Percentiles rank a stretch among this genome's conserved stretches.
Conservation (phyloP, 345 rosid genomes). For the Stellera chamaejasme region DNA sequence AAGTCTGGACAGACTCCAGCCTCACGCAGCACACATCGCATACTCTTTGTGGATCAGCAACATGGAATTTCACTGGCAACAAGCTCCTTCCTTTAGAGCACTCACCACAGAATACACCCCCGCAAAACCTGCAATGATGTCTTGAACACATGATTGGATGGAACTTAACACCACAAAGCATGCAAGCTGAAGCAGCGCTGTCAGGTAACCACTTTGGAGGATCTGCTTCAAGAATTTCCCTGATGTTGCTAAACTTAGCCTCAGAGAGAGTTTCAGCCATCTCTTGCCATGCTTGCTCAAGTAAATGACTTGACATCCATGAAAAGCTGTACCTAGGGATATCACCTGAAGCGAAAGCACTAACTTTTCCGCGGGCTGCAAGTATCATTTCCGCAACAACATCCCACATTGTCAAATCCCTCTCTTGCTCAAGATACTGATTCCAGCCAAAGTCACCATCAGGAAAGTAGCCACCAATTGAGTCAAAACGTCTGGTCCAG, state of each 20-base stretch:
- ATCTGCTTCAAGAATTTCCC: slow-evolving; percentile 74
- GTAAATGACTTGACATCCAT: slow-evolving; percentile 54
- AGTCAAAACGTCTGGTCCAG: slow-evolving; percentile 50
- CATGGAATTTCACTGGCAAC: slow-evolving; percentile 63
- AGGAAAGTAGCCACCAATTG: slow-evolving; percentile 81
- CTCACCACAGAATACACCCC: slow-evolving; percentile 77
- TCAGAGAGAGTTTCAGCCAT: slow-evolving; percentile 87
- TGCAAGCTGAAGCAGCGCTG: slow-evolving; percentile 84
- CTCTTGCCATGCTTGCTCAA: slow-evolving; percentile 96
- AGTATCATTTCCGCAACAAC: slow-evolving; percentile 75
- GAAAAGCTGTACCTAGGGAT: slow-evolving; percentile 38
- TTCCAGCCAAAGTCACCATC: slow-evolving; percentile 90
- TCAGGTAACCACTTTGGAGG: slow-evolving; percentile 91
- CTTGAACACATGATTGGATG: slow-evolving; percentile 94
- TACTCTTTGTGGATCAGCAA: slow-evolving; percentile 70
- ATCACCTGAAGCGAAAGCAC: slow-evolving; percentile 59
- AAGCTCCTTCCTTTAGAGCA: slow-evolving; percentile 93
- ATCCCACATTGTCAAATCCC: slow-evolving; percentile 96
- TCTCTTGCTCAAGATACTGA: slow-evolving; percentile 46
- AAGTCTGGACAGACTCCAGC: slow-evolving; percentile 79
- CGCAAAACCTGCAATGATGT: slow-evolving; percentile 97
- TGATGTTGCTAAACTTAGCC: slow-evolving; percentile 51
- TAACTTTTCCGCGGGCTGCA: slow-evolving; percentile 81
- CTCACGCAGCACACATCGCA: slow-evolving; percentile 90
- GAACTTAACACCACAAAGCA: slow-evolving; percentile 77